Evolutionary conservation across 768 basidiomycete species (phyloP).

Genomic region (Infundibulicybe gibba): DNA sequence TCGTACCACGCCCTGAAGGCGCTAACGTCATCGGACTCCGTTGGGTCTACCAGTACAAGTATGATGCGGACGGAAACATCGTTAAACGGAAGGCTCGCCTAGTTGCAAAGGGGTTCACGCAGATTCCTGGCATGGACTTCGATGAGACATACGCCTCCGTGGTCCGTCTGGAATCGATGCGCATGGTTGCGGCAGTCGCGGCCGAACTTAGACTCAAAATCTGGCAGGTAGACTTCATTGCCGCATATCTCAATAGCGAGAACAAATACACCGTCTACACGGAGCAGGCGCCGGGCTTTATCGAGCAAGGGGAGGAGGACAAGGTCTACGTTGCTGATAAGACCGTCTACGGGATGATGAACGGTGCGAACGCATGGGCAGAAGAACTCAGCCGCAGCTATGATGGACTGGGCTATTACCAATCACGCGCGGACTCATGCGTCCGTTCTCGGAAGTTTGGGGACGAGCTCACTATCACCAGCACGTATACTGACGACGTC

Average conservation of each 20-base stretch:
- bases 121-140: constrained; percentile 29
- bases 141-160: constrained; percentile 14
- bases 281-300: constrained; percentile 11
- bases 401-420: constrained; percentile 8
- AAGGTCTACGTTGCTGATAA: constrained; percentile 18
- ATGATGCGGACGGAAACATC: constrained; percentile 20
- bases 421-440: constrained; percentile 14
- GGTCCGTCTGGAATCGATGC: constrained; percentile 12
- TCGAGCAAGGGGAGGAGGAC: constrained; percentile 9
- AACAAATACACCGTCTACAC: constrained; percentile 16
- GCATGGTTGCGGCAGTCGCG: constrained; percentile 19
- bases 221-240: constrained; percentile 28
- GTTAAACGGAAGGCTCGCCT: constrained; percentile 21
- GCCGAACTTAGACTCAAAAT: constrained; percentile 21
- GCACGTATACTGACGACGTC: constrained; percentile 1
- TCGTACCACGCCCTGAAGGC: constrained; percentile 13
- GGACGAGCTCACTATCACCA: constrained; percentile 9
- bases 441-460: constrained; percentile 3
- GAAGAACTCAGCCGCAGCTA: constrained; percentile 5
- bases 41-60: constrained; percentile 25
- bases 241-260: constrained; percentile 26
- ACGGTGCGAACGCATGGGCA: constrained; percentile 16
- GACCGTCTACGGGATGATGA: constrained; percentile 18
- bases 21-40: constrained; percentile 9
- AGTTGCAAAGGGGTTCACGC: constrained; percentile 23